These are phyloP conservation scores for Neopestalotiopsis clavispora DNA, from an alignment of 2,329 filamentous ascomycete genomes.

Conservation along the genomic window DNA sequence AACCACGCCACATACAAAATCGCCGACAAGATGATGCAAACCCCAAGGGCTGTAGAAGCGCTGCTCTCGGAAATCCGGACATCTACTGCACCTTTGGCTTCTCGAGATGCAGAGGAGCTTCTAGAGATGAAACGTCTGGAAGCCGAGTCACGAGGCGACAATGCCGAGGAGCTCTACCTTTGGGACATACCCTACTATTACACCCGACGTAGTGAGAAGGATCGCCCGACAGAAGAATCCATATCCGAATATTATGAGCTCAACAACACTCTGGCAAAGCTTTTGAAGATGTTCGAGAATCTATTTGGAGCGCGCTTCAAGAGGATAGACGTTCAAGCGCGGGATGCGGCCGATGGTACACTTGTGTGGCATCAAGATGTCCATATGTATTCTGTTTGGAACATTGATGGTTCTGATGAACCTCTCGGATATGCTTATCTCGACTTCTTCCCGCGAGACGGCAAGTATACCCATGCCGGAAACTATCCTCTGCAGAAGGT, in stretches of 20 bases:
- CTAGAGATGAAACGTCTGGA: conserved; percentile 20
- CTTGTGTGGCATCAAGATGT: conserved; percentile 58
- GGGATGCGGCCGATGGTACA: neutral
- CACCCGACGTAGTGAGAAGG: neutral
- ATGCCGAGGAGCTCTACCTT: neutral
- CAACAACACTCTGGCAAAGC: neutral
- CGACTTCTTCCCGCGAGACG: conserved; percentile 57
- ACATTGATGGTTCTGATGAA: conserved; percentile 49
- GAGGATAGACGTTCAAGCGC: conserved; percentile 43
- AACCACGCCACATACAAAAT: conserved; percentile 61
- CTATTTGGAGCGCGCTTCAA: conserved; percentile 56
- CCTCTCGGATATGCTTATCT: conserved; percentile 65
- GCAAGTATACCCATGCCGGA: conserved; percentile 60
- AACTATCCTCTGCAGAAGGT: conserved; percentile 60
- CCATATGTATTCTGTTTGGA: conserved; percentile 58
- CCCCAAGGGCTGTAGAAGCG: conserved; percentile 57
- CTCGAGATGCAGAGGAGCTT: neutral
- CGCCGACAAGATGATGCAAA: conserved; percentile 66
- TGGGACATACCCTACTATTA: conserved; percentile 1
- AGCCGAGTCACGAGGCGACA: conserved; percentile 37
- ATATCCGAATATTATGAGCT: conserved; percentile 7
- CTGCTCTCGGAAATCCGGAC: conserved; percentile 56
- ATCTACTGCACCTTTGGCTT: conserved; percentile 54
- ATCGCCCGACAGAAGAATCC: neutral
- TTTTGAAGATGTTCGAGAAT: conserved; percentile 24